Base-by-base conservation (phyloP, 1,284 basidiomycete species). In the Boletellus sp. region DNA sequence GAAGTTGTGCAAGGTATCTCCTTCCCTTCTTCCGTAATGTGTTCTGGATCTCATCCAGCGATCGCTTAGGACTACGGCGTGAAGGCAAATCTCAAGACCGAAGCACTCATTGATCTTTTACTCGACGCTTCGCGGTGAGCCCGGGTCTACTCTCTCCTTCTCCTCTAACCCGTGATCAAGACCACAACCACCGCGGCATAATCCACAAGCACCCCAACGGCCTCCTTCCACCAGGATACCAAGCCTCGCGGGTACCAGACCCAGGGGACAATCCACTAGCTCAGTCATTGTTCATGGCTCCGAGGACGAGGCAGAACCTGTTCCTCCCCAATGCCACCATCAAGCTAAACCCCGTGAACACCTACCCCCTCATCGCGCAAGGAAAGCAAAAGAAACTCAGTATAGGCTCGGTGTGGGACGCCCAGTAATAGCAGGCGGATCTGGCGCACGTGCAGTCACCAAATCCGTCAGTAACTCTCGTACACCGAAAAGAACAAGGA, bases 71-170 rank as follows among this genome's bases (percentile, higher is more conserved):
- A 88, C 58, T 82, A 84, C 65, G 86, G 86, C 52, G 80, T 90
- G 54, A 85, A 79, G 67, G 86, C 88, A 45, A 89, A 89, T 67
- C 78, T 89, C 64, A 90, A 87, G 72, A 80, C 85, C 22, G 86
- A 88, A 59, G 81, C 81, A 42, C 71, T 90, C 55, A 87, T 90
- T 61, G 83, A 89, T 61, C 72, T 86, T n/a, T 71, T 89, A 15
- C 69, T 87, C 13, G 79, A 83, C 58, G 74, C 80, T 51, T 66
- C 67, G 2, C 74, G 77, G 75, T 82, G 59, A 56, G 74, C 37
- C 22, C 19, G 19, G 21, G 12, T 38, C 40, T 12, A 19, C 22
- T 24, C 40, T 21, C 44, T 46, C 36, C 15, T 48, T 36, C 36
- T 53, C 39, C 36, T 55, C 30, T 58, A 21, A 56, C 60, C 54